These are phyloP conservation scores for Xerocomus potaroensis DNA, from an alignment of 768 basidiomycete species.

Conservation along the genomic window DNA sequence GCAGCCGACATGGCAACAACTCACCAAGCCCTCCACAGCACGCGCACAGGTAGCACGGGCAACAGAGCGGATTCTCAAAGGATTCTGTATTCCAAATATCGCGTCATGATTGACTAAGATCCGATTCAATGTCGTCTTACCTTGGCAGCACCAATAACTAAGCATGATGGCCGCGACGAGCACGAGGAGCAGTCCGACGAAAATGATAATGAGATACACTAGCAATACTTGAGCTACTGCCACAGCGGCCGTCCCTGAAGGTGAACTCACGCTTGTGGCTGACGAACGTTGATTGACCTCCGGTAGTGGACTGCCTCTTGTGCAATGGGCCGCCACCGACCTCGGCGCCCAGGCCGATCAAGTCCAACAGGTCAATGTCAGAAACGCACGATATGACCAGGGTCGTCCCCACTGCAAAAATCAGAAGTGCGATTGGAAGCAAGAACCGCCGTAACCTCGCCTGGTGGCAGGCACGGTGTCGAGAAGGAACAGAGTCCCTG, in stretches of 20 bases:
- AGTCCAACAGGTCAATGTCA: conserved; percentile 21
- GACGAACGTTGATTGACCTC: conserved; percentile 32
- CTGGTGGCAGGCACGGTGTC: conserved; percentile 32
- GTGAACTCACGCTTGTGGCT: conserved; percentile 39
- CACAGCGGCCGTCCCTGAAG: neutral
- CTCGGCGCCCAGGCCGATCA: conserved; percentile 24
- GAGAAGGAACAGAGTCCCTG: conserved; percentile 12
- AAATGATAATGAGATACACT: conserved; percentile 65
- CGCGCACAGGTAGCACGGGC: conserved; percentile 69
- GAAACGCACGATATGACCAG: conserved; percentile 31
- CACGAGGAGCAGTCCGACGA: conserved; percentile 58
- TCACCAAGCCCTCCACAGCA: conserved; percentile 66
- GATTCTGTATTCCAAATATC: conserved; percentile 34
- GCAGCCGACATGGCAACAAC: conserved; percentile 7
- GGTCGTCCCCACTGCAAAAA: conserved; percentile 31
- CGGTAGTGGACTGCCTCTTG: conserved; percentile 23
- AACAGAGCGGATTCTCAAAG: conserved; percentile 62
- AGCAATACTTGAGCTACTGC: neutral
- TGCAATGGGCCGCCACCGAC: conserved; percentile 26
- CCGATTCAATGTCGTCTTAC: conserved; percentile 24
- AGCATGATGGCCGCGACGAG: conserved; percentile 53
- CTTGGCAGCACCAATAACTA: conserved; percentile 63
- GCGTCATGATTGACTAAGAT: neutral
- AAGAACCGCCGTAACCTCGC: conserved; percentile 32
- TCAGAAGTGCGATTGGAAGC: conserved; percentile 30